Evolutionary conservation across 148 eudicot species (phyloP).

Genomic region (Gaultheria prostrata): DNA sequence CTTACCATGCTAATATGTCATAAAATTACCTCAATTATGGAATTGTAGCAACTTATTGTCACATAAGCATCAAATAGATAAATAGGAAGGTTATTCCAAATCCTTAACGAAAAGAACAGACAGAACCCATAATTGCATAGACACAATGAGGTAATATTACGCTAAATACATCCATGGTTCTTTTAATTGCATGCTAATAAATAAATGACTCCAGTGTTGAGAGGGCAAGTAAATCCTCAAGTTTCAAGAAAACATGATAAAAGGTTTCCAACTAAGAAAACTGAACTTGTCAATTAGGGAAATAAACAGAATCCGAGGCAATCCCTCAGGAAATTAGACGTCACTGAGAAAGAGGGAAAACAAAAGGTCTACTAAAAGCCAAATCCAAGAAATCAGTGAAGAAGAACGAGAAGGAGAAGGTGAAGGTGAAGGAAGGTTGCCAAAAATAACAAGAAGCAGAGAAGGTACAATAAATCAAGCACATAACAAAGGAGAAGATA

Average conservation of each 20-base stretch:
- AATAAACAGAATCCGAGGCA: neutral
- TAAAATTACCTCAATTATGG: neutral
- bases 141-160: neutral
- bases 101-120: neutral
- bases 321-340: neutral
- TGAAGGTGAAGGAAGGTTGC: neutral
- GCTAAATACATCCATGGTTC: neutral
- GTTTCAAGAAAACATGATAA: neutral
- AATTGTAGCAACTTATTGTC: neutral
- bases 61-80: neutral
- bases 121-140: neutral
- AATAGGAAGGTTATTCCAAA: constrained; percentile 23
- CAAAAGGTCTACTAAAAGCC: neutral
- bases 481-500: neutral
- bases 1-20: neutral
- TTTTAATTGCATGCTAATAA: neutral
- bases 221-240: neutral
- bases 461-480: neutral
- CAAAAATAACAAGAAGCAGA: neutral
- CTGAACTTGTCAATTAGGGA: neutral
- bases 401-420: neutral
- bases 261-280: neutral
- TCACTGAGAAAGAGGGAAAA: neutral
- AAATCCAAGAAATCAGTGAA: neutral
- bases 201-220: neutral